A percentile compares a stretch with the other conserved stretches of the same genome.
Evolutionary conservation across 2,329 filamentous ascomycete species (phyloP).

Genomic region (Daldinia sp.): DNA sequence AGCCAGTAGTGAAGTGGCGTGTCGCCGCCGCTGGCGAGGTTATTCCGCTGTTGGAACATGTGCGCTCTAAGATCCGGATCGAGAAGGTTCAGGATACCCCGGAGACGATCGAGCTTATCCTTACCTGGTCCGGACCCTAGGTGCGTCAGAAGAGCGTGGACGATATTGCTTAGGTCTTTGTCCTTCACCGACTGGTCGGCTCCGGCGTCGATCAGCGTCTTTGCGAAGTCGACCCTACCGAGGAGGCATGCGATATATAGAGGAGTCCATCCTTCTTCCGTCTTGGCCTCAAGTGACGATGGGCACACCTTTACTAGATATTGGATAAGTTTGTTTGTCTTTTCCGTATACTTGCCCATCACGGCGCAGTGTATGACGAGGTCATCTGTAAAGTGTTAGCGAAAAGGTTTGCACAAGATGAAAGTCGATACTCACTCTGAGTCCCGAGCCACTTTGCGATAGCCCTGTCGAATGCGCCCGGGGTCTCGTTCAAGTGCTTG

Average conservation of each 20-base stretch:
- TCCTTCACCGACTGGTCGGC: constrained; percentile 77
- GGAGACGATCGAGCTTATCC: constrained; percentile 55
- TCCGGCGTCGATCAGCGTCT: constrained; percentile 73
- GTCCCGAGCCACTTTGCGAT: constrained; percentile 72
- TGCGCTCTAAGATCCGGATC: constrained; percentile 67
- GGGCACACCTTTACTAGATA: constrained; percentile 75
- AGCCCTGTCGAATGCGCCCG: constrained; percentile 72
- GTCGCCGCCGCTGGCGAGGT: constrained; percentile 62
- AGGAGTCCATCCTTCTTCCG: constrained; percentile 71
- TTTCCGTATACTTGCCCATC: constrained; percentile 55
- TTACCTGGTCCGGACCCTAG: constrained; percentile 2
- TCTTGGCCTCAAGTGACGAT: constrained; percentile 71
- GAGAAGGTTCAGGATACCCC: constrained; percentile 67
- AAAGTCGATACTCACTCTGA: constrained; percentile 62
- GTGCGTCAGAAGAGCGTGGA: constrained; percentile 68
- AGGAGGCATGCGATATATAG: constrained; percentile 74
- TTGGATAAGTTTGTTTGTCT: constrained; percentile 68
- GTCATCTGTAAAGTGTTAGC: constrained; percentile 60
- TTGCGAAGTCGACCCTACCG: constrained; percentile 65
- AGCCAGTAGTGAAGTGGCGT: constrained; percentile 76
- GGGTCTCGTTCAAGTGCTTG: constrained; percentile 68
- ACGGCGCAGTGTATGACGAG: constrained; percentile 76
- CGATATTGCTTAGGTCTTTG: constrained; percentile 71
- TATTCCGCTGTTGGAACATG: constrained; percentile 70
- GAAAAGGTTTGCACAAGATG: background rate